These are phyloP conservation scores for Diversispora eburnea DNA, from an alignment of 192 early-diverging fungal species.

Conservation along the genomic window DNA sequence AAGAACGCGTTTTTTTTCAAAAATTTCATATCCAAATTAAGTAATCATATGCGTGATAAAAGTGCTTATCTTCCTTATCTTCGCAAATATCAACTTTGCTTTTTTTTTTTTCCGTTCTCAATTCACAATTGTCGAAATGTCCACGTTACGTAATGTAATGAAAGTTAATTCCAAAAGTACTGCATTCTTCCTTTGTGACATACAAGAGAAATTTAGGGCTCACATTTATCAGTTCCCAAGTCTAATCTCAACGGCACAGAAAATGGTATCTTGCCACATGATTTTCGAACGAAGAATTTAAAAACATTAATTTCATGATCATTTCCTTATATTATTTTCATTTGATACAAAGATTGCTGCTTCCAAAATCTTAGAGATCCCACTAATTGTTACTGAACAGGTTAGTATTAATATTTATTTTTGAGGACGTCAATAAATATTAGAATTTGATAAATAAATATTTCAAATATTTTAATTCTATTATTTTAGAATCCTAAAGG, in stretches of 20 bases:
- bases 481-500: constrained; percentile 52
- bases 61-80: no score
- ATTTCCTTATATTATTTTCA: no score
- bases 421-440: not conserved
- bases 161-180: constrained; percentile 56
- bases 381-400: constrained; percentile 91
- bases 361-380: constrained; percentile 70
- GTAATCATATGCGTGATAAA: no score
- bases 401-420: constrained; percentile 24
- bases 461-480: not conserved
- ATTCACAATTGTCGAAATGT: not conserved
- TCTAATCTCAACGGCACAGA: constrained; percentile 76
- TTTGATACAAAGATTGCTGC: constrained; percentile 55
- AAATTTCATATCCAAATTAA: no score
- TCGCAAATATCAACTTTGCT: no score
- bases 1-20: no score
- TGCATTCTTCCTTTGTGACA: constrained; percentile 91
- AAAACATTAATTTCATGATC: not conserved
- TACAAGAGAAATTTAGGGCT: constrained; percentile 78
- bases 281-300: not conserved
- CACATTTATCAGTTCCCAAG: constrained; percentile 80
- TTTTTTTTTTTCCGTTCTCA: no score
- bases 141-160: constrained; percentile 45
- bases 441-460: not conserved
- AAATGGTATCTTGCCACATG: constrained; percentile 64